Percentiles rank a stretch among this genome's conserved stretches.
Conservation (phyloP, 225 moss, liverwort and hornwort genomes). For the Sphagnum tenellum region DNA sequence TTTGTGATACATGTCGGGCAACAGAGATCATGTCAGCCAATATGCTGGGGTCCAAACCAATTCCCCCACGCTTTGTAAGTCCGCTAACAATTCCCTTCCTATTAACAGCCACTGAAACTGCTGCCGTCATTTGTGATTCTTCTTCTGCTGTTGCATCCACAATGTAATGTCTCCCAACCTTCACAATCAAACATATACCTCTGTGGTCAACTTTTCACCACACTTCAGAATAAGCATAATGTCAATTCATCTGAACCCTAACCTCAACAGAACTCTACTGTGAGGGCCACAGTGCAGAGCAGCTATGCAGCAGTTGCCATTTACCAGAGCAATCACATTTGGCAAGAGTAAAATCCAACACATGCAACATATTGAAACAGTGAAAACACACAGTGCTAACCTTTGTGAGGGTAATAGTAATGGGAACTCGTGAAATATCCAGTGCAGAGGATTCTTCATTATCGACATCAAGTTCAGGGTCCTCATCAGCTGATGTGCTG, state of each 20-base stretch:
- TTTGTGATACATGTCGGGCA: conserved; percentile 63
- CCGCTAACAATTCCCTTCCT: conserved; percentile 69
- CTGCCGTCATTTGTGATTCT: conserved; percentile 83
- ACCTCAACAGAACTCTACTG: too few species aligned
- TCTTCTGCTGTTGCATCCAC: conserved; percentile 90
- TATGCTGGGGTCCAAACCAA: conserved; percentile 67
- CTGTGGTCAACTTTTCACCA: too few species aligned
- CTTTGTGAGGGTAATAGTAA: conserved; percentile 79
- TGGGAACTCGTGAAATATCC: conserved; percentile 65
- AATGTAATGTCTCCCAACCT: conserved; percentile 84
- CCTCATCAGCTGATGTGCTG: conserved; percentile 64
- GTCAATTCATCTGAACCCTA: too few species aligned
- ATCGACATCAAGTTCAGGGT: conserved; percentile 79
- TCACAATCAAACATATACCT: conserved; percentile 2
- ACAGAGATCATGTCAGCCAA: conserved; percentile 90
- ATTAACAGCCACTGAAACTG: conserved; percentile 77
- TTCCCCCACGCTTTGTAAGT: conserved; percentile 73
- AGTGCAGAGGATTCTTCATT: conserved; percentile 66
- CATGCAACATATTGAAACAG: neutral
- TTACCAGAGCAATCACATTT: too few species aligned
- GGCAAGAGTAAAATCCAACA: neutral
- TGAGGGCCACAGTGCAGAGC: too few species aligned
- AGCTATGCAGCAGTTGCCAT: too few species aligned
- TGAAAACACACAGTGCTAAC: conserved; percentile 15
- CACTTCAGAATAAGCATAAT: too few species aligned